Evolutionary conservation across 2,329 filamentous ascomycete genomes (phyloP), one percentile per base, ranked within the genome.

Genomic region (Colletotrichum noveboracense): DNA sequence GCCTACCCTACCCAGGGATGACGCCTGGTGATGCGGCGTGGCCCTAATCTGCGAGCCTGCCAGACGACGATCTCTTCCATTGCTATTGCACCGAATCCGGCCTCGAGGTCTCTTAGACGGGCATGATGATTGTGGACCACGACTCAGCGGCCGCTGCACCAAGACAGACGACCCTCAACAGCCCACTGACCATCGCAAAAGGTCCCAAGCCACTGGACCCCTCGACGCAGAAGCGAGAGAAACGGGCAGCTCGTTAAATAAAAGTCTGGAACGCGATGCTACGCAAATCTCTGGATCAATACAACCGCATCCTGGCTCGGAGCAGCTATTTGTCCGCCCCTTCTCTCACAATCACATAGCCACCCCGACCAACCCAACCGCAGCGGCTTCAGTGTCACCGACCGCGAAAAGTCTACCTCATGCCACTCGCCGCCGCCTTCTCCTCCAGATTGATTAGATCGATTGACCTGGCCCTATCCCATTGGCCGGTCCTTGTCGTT

Each of bases 401-500:
- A 34, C 73, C 74, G 43, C 43, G 48, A 72, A 72, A 74, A 64
- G 66, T 48, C 48, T 71, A 73, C 70, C 62, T 73, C 60, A 70
- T 70, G 71, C 58, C 56, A 68, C 56, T 74, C 68, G 48, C 56
- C 64, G 73, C 48, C 72, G 67, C 58, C 73, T 68, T 58, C 30
- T 64, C 56, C 72, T 68, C 64, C 75, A 76, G 75, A 76, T 77
- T 76, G 75, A 77, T 77, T 77, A 76, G 74, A 76, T 74, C 64
- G 34, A 32, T 65, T 52, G 58, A 34, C 58, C 30, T 68, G 70
- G 58, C 58, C 14, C 7, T 13, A 26, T 36, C 43, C 60, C 26
- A 64, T 75, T 75, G 64, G 73, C 16, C 21, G 18, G 24, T 28
- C 43, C 56, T 43, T n/a, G 48, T 36, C 70, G 64, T 61, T 58